Base-by-base conservation (phyloP, 306 rosid species). In the Sophora flavescens region DNA sequence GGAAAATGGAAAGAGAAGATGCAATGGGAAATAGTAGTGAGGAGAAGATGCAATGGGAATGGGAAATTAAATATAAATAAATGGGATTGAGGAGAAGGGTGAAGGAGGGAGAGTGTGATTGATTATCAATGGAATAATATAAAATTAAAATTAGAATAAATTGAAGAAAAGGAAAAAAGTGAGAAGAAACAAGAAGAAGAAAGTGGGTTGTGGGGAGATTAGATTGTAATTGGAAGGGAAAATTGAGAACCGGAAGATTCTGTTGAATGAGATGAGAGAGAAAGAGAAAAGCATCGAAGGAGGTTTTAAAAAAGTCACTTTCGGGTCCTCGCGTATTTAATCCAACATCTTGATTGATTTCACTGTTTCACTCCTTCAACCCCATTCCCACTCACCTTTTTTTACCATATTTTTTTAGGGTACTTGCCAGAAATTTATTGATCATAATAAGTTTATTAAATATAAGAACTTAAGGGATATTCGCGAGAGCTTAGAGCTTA, bases 261-360 rank as follows among this genome's bases (percentile, higher is more conserved):
- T 87, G 74, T 52, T 75, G 78, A 68, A 8, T 47, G 4, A 6
- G 54, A 11, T 22, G 44, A 1, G 59, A 5, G 74, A 15, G 51
- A 53, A 13, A 73, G 60, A 36, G 44, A 53, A 33, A 12, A 45
- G 15, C 11, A 68, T 71, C 72, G 80, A 74, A 60, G 86, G 71
- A 77, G 81, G 69, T 64, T 76, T 76, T 68, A 14, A 2, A n/a
- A 44, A 84, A 74, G 83, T 79, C 89, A 68, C 85, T 35, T 71
- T 80, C 97, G 88, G 68, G 87, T 86, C 87, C 86, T 91, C 97
- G 93, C 97, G 76, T 93, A 84, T 88, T 84, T 66, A 41, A 81
- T 82, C 88, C 61, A 35, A 68, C 66, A 11, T 48, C 60, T 22
- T 22, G 22, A 22, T 22, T 22, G 22, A 2, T 44, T 69, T 41